phyloP scores from a whole-genome alignment of 495 filamentous ascomycete genomes.

The Oidiodendron maius region DNA sequence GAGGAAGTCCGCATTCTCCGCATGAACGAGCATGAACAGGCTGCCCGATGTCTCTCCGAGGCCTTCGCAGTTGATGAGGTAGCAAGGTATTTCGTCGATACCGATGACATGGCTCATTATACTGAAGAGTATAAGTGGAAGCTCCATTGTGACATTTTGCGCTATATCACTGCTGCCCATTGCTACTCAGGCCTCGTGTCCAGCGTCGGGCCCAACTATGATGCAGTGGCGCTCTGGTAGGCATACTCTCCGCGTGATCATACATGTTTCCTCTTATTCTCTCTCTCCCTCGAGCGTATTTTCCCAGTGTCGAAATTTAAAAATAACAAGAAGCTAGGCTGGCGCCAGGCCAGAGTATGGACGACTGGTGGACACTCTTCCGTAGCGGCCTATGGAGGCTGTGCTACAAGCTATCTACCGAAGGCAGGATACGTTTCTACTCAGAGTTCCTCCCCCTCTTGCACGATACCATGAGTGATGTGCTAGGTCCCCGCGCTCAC shows the following conservation, averaged over 20 bases:
- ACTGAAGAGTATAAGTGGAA: slow-evolving; percentile 62
- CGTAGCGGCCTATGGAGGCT: slow-evolving; percentile 69
- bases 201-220: slow-evolving; percentile 66
- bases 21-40: slow-evolving; percentile 58
- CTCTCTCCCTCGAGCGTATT: not conserved
- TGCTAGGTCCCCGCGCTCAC: slow-evolving; percentile 57
- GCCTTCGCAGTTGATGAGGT: slow-evolving; percentile 73
- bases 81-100: slow-evolving; percentile 63
- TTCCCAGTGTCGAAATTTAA: not conserved
- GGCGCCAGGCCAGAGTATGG: slow-evolving; percentile 67
- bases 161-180: slow-evolving; percentile 67
- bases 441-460: slow-evolving; percentile 70
- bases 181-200: slow-evolving; percentile 64
- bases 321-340: slow-evolving; percentile 46
- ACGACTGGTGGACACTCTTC: slow-evolving; percentile 62
- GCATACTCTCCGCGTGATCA: slow-evolving; percentile 27
- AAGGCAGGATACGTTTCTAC: slow-evolving; percentile 69
- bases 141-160: slow-evolving; percentile 67
- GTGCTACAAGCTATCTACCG: slow-evolving; percentile 60
- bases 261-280: not conserved
- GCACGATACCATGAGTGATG: slow-evolving; percentile 61
- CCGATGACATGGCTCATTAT: slow-evolving; percentile 54
- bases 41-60: slow-evolving; percentile 61
- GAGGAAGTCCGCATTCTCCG: slow-evolving; percentile 52
- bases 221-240: slow-evolving; percentile 73